Evolutionary conservation across 768 basidiomycete species (phyloP).

Genomic region (Agaricus subrufescens): DNA sequence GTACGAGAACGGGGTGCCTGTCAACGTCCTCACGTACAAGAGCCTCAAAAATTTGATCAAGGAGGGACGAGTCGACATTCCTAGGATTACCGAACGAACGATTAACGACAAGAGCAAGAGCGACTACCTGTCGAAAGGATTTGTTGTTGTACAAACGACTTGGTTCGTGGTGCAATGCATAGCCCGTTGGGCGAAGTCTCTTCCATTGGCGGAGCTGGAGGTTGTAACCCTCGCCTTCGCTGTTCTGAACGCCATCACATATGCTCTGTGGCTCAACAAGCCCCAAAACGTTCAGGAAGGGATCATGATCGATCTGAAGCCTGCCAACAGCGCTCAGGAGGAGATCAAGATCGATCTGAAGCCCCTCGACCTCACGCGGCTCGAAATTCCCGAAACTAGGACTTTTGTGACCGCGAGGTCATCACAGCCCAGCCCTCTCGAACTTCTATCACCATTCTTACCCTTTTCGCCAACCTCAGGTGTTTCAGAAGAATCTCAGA

Average conservation of each 20-base stretch:
- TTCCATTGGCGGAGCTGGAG: constrained; percentile 3
- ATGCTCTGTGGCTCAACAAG: constrained; percentile 1
- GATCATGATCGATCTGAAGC: neutral
- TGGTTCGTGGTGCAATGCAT: constrained; percentile 17
- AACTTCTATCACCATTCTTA: too few species aligned
- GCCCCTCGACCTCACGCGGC: too few species aligned
- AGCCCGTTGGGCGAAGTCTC: neutral
- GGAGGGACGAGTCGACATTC: constrained; percentile 4
- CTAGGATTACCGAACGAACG: constrained; percentile 9
- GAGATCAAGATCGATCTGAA: neutral
- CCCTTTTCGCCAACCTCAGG: neutral
- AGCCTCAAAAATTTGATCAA: neutral
- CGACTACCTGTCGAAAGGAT: constrained; percentile 17
- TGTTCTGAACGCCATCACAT: neutral
- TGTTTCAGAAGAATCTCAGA: neutral
- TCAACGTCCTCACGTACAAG: constrained; percentile 3
- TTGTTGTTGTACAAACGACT: constrained; percentile 17
- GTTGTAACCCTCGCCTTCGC: neutral
- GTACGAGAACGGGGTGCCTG: neutral
- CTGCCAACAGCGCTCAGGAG: neutral
- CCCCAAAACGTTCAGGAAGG: neutral
- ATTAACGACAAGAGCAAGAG: constrained; percentile 24
- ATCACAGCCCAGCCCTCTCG: neutral
- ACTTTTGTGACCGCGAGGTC: too few species aligned
- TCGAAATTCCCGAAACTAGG: too few species aligned